A percentile compares a stretch with the other conserved stretches of the same genome.
These are phyloP conservation scores for Hanseniaspora hatyaiensis DNA, from an alignment of 805 yeast species.

Conservation along the genomic window DNA sequence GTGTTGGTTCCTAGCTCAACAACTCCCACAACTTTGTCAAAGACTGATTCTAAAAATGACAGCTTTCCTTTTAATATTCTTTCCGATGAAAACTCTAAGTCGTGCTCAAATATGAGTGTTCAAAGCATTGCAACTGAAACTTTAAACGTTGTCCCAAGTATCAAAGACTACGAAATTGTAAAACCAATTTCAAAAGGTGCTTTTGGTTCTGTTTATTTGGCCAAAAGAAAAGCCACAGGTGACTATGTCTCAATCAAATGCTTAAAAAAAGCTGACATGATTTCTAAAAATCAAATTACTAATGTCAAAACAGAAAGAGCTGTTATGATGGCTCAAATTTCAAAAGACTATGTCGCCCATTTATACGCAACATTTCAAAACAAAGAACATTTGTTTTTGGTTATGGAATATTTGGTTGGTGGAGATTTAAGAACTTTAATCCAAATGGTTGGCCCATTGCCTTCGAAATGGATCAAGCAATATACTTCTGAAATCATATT, in stretches of 20 bases:
- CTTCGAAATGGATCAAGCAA: constrained; percentile 74
- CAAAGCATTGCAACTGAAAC: background rate
- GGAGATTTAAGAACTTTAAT: constrained; percentile 88
- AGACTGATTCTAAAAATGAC: too few relatives aligned
- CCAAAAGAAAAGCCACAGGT: constrained; percentile 73
- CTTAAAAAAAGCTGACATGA: constrained; percentile 85
- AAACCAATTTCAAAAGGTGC: constrained; percentile 96
- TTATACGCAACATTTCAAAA: constrained; percentile 82
- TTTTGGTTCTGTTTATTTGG: constrained; percentile 86
- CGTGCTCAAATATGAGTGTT: background rate
- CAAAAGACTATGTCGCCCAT: constrained; percentile 85
- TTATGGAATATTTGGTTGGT: constrained; percentile 92
- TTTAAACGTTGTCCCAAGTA: constrained; percentile 42
- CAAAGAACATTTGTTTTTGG: constrained; percentile 72
- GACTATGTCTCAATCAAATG: constrained; percentile 94
- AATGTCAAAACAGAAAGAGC: constrained; percentile 93
- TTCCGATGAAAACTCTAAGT: background rate
- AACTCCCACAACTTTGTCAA: background rate
- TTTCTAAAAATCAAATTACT: constrained; percentile 89
- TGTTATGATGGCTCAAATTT: constrained; percentile 94
- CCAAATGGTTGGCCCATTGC: constrained; percentile 68
- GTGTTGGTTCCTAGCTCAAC: constrained; percentile 1
- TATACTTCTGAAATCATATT: constrained; percentile 83
- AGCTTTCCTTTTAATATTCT: too few relatives aligned
- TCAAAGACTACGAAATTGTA: constrained; percentile 76